phyloP scores from a whole-genome alignment of 2,329 filamentous ascomycete genomes.

The Microcera coccophila region DNA sequence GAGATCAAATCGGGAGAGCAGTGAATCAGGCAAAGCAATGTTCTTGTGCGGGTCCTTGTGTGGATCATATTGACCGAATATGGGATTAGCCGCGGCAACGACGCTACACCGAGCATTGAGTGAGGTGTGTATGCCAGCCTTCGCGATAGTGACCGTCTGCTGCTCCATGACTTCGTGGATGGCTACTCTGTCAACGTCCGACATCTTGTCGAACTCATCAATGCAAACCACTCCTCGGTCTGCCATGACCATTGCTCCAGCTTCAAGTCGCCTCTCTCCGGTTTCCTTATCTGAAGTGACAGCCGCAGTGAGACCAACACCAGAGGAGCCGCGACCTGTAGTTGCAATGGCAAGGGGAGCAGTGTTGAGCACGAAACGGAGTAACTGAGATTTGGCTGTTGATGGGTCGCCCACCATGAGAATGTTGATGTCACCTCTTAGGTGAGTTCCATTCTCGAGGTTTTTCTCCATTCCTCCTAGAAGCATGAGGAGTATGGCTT shows the following conservation, averaged over 20 bases:
- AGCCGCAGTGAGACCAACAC: conserved; percentile 93
- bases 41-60: conserved; percentile 99
- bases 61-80: conserved; percentile 96
- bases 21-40: conserved; percentile 92
- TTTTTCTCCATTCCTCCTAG: conserved; percentile 98
- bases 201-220: conserved; percentile 99
- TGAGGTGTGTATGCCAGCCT: conserved; percentile 96
- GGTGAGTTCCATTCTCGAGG: conserved; percentile 92
- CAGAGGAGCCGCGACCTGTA: conserved; percentile 92
- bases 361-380: conserved; percentile 95
- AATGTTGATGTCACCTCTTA: conserved; percentile 98
- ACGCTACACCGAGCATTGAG: conserved; percentile 96
- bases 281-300: conserved; percentile 98
- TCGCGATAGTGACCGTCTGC: conserved; percentile 97
- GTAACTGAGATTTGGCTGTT: conserved; percentile 95
- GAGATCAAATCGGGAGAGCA: conserved; percentile 96
- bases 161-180: conserved; percentile 99
- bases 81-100: conserved; percentile 91
- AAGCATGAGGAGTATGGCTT: conserved; percentile 92
- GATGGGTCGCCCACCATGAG: conserved; percentile 99
- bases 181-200: conserved; percentile 92
- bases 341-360: conserved; percentile 95
- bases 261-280: conserved; percentile 88
- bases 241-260: conserved; percentile 96
- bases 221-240: conserved; percentile 98